Base-by-base conservation (phyloP, 164 flowering plant genomes). In the Paratinospora sagittata region DNA sequence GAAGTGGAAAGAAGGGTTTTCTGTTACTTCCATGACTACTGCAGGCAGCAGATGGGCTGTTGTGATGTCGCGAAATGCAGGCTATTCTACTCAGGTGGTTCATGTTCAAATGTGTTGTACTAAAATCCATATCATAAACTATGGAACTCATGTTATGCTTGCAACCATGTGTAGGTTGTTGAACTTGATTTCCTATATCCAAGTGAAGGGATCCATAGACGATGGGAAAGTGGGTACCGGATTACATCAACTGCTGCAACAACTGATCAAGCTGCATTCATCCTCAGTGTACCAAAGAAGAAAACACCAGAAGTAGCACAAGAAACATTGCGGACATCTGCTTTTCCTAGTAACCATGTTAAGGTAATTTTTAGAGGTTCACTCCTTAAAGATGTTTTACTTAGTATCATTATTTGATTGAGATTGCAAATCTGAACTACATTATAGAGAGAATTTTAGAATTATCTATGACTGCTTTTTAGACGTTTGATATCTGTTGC, bases 1-100 rank as follows among this genome's bases (percentile, higher is more conserved):
- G 79, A 88, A 88, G 78, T 88, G 91, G 91, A 86, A 81, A 78
- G 91, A 88, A 74, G 91, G 89, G 17, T 88, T 85, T 77, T 82
- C 37, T 68, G 91, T 88, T 12, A 88, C 91, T 57, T 80, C 88
- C 64, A 88, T 88, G 88, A 67, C 88, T 26, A 82, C 91, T 62
- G 81, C 89, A 6, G 91, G 91, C 39, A 84, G 71, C 78, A 76
- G 74, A 68, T 88, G 91, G 89, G 89, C 84, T 23, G 68, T 86
- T 43, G 89, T 88, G 36, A 88, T 88, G 89, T 88, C 91, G 2
- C 82, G 87, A 21, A 82, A 82, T 78, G 84, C 88, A 0, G 88
- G 86, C n/a, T 86, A 66, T 72, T 73, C 83, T 68, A 76, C 78
- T 77, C 91, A 88, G 91, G 91, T 85, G 72, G 17, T 37, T 26